Evolutionary conservation across 2,329 filamentous ascomycete genomes (phyloP).

Genomic region (Amauroascus verrucosus): DNA sequence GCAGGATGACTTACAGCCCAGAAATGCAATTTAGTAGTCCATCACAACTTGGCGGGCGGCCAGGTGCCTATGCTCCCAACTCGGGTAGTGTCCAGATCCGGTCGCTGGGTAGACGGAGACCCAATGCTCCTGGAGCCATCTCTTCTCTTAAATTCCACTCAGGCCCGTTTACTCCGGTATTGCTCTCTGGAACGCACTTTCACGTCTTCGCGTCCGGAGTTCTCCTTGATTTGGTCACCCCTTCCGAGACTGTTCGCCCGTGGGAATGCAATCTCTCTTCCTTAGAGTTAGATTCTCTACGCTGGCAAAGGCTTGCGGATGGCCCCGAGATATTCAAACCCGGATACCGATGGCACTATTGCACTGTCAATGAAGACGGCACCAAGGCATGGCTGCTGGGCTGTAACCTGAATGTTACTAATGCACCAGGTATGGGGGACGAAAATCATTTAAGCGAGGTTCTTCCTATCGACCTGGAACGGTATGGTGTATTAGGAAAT

Average conservation of each 20-base stretch:
- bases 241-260: constrained; percentile 72
- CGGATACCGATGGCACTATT: constrained; percentile 97
- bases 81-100: constrained; percentile 51
- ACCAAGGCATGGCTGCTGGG: constrained; percentile 97
- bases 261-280: constrained; percentile 86
- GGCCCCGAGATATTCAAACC: constrained; percentile 85
- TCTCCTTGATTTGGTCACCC: constrained; percentile 87
- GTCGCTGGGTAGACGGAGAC: constrained; percentile 41
- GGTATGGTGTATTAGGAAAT: constrained; percentile 83
- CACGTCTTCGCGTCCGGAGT: constrained; percentile 90
- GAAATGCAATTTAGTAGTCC: constrained; percentile 28
- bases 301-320: constrained; percentile 92
- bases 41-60: constrained; percentile 30
- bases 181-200: constrained; percentile 87
- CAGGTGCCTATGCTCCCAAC: constrained; percentile 59
- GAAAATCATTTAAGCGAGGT: constrained; percentile 94
- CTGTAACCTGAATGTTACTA: constrained; percentile 64
- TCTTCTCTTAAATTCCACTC: constrained; percentile 84
- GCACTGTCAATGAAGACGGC: constrained; percentile 86
- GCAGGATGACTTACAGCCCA: constrained; percentile 31
- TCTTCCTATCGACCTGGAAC: constrained; percentile 81
- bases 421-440: constrained; percentile 58
- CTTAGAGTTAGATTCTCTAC: constrained; percentile 71
- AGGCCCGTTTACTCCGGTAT: constrained; percentile 73
- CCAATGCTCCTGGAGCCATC: constrained; percentile 70